A percentile compares a stretch with the other conserved stretches of the same genome.
These are phyloP conservation scores for Rhizopus arrhizus DNA, from an alignment of 371 early-diverging fungal species.

Conservation along the genomic window DNA sequence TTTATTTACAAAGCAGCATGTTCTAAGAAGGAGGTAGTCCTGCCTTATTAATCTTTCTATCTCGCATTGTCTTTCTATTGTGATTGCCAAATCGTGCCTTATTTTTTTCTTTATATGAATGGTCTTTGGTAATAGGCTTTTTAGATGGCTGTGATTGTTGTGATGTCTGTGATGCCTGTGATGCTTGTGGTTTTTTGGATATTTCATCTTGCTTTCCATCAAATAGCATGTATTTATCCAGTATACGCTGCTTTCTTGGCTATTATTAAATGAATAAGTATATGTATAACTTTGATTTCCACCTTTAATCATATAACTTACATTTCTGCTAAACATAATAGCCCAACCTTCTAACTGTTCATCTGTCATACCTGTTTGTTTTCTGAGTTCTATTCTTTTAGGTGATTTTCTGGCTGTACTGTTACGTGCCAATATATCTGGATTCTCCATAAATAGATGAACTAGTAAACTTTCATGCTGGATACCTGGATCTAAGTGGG, in stretches of 20 bases:
- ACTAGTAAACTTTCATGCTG: constrained; percentile 62
- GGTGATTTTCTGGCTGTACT: constrained; percentile 61
- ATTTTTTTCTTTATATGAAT: constrained; percentile 59
- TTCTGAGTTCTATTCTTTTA: constrained; percentile 61
- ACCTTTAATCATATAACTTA: constrained; percentile 45
- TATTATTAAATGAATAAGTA: constrained; percentile 23
- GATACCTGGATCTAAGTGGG: constrained; percentile 53
- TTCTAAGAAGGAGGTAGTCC: constrained; percentile 17
- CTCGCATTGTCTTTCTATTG: constrained; percentile 66
- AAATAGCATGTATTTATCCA: constrained; percentile 63
- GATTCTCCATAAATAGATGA: constrained; percentile 51
- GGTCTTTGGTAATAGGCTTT: constrained; percentile 31
- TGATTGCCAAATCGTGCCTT: constrained; percentile 71
- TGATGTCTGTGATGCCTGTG: constrained; percentile 10
- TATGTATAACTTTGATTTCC: background rate
- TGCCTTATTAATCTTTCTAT: constrained; percentile 59
- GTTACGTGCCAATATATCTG: constrained; percentile 63
- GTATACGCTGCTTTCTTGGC: constrained; percentile 67
- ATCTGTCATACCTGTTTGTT: constrained; percentile 76
- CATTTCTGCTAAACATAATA: constrained; percentile 82
- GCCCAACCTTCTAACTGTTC: constrained; percentile 95
- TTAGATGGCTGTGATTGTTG: constrained; percentile 15
- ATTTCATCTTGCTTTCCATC: constrained; percentile 36
- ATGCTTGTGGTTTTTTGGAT: constrained; percentile 7
- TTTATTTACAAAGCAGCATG: too few relatives aligned